Evolutionary conservation across 768 basidiomycete species (phyloP), one percentile per base, ranked within the genome.

Genomic region (Hemileccinum impolitum): DNA sequence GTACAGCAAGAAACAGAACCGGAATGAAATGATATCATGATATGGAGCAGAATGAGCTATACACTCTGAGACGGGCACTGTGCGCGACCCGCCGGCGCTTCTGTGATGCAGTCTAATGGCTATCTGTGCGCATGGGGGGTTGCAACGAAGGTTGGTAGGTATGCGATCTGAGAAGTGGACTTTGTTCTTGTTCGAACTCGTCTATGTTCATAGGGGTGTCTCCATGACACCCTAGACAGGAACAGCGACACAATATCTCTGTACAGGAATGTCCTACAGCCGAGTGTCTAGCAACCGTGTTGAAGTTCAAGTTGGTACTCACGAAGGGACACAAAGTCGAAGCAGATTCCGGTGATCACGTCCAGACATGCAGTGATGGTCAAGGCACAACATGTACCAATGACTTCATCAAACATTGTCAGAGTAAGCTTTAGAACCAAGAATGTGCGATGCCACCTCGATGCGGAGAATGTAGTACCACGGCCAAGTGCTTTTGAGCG

Each of bases 241-340:
- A 40, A 37, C 59, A 67, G 11, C 34, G 43, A 47, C 66, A 66
- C 12, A 68, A 3, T 0, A 53, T 54, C 54, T 62, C 56, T 2
- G 66, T 64, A 9, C 59, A 66, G 15, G 47, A 12, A 15, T 48
- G 64, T 46, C 49, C 66, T 66, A 47, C 6, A 12, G 11, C 19
- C 3, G 15, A 21, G 4, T 6, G 23, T 18, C 15, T 19, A 5
- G 23, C 21, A 31, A 45, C 12, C 37, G 34, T 34, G 17, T 30
- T 30, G 28, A 19, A 19, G 17, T 30, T 30, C 4, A 19, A 19
- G 19, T 19, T 18, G 35, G 17, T 3, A 38, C 65, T 48, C 43
- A 66, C 65, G 55, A 4, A 57, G 21, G 28, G 67, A 62, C 1
- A 15, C 1, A 12, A 64, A 51, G 39, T 67, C 64, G 35, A 51